Evolutionary conservation across 2,329 filamentous ascomycete genomes (phyloP).

Genomic region (Pyrenochaeta sp.): DNA sequence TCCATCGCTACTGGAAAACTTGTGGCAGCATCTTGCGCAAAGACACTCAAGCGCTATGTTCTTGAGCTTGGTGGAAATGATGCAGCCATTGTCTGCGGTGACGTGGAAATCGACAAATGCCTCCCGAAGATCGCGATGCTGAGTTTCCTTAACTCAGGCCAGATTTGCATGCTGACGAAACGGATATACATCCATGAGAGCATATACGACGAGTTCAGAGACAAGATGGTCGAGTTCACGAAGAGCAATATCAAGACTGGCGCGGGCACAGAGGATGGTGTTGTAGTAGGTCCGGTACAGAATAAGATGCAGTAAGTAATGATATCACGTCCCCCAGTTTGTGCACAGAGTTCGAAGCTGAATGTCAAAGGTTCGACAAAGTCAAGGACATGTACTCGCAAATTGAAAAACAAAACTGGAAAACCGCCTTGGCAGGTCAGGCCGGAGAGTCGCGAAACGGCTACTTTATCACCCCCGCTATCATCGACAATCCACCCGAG

Average conservation of each 20-base stretch:
- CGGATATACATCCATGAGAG: slow-evolving; percentile 46
- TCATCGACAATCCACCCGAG: slow-evolving; percentile 66
- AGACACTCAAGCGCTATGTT: slow-evolving; percentile 66
- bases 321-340: background rate
- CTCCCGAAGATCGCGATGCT: slow-evolving; percentile 42
- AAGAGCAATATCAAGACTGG: slow-evolving; percentile 50
- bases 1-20: slow-evolving; percentile 67
- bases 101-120: slow-evolving; percentile 58
- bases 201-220: slow-evolving; percentile 43
- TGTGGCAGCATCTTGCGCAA: slow-evolving; percentile 63
- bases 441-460: slow-evolving; percentile 49
- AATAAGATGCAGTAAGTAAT: slow-evolving; percentile 32
- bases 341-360: background rate
- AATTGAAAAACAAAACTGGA: slow-evolving; percentile 61
- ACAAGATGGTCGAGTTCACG: slow-evolving; percentile 56
- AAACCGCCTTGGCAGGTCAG: slow-evolving; percentile 58
- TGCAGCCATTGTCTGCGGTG: slow-evolving; percentile 64
- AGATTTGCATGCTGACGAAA: slow-evolving; percentile 49
- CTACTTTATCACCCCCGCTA: slow-evolving; percentile 67
- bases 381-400: slow-evolving; percentile 65
- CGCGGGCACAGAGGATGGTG: slow-evolving; percentile 23
- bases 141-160: slow-evolving; percentile 66
- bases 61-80: slow-evolving; percentile 72
- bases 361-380: slow-evolving; percentile 57
- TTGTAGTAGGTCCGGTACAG: slow-evolving; percentile 42